Percentiles rank a stretch among this genome's conserved stretches.
phyloP scores from a whole-genome alignment of 1,284 basidiomycete genomes.

The Apiotrichum veenhuisii region DNA sequence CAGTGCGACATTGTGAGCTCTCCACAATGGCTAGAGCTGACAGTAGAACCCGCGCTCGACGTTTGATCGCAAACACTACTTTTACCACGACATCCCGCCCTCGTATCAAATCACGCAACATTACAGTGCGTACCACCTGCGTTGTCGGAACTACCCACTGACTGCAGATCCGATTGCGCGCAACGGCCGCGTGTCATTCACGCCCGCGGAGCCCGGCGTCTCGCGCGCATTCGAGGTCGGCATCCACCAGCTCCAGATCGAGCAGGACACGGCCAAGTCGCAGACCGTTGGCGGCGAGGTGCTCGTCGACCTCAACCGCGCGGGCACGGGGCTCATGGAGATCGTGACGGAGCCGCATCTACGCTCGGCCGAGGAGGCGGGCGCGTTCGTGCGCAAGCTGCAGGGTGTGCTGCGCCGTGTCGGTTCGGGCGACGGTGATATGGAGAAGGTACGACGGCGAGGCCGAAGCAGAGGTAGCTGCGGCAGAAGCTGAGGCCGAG shows the following conservation, averaged over 20 bases:
- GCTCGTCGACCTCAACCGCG: constrained; percentile 83
- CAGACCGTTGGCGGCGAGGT: constrained; percentile 61
- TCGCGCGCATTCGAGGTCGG: constrained; percentile 56
- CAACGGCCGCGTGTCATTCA: constrained; percentile 61
- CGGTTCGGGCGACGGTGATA: constrained; percentile 89
- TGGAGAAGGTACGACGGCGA: constrained; percentile 94
- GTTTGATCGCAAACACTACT: constrained; percentile 98
- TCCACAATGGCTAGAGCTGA: neutral
- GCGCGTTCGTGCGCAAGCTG: constrained; percentile 77
- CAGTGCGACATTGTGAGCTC: constrained; percentile 58
- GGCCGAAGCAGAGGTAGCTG: no score
- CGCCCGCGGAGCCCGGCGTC: constrained; percentile 42
- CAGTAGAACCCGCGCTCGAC: constrained; percentile 62
- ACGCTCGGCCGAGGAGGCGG: constrained; percentile 87
- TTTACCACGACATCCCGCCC: constrained; percentile 88
- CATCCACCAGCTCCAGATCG: constrained; percentile 91
- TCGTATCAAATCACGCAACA: constrained; percentile 98
- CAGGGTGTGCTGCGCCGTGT: constrained; percentile 77
- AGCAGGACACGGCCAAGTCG: constrained; percentile 97
- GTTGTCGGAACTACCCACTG: neutral
- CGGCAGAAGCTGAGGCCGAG: no score
- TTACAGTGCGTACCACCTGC: constrained; percentile 59
- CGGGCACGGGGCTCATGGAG: constrained; percentile 87
- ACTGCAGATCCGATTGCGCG: constrained; percentile 70
- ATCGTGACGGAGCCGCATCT: constrained; percentile 95